These are phyloP conservation scores for Penicilliopsis zonata DNA, from an alignment of 495 filamentous ascomycete genomes.

Conservation along the genomic window DNA sequence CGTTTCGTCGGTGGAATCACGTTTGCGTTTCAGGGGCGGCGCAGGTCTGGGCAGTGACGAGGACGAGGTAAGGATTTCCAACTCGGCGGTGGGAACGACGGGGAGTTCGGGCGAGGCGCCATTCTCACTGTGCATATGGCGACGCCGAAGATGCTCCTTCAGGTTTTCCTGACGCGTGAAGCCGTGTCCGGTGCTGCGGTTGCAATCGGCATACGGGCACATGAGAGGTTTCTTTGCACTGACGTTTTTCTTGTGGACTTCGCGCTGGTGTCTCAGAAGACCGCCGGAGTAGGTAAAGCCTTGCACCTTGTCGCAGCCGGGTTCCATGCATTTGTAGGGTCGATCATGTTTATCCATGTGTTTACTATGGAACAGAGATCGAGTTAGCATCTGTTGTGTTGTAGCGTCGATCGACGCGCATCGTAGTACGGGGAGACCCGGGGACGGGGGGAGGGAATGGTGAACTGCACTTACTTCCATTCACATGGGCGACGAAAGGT, in stretches of 20 bases:
- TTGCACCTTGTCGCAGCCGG: conserved; percentile 73
- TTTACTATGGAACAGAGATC: conserved; percentile 43
- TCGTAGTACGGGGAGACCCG: neutral
- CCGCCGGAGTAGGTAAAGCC: conserved; percentile 93
- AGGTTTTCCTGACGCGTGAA: conserved; percentile 88
- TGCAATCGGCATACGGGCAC: conserved; percentile 78
- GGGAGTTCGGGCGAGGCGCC: conserved; percentile 23
- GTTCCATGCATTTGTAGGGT: conserved; percentile 70
- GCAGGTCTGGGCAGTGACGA: conserved; percentile 11
- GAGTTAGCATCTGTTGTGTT: conserved; percentile 14
- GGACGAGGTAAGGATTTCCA: conserved; percentile 17
- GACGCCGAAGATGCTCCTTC: conserved; percentile 80
- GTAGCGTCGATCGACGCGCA: no score
- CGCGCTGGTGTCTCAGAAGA: conserved; percentile 74
- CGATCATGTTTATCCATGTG: conserved; percentile 97
- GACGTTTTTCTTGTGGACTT: conserved; percentile 79
- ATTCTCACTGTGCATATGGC: conserved; percentile 50
- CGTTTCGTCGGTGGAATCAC: conserved; percentile 27
- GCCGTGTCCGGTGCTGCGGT: conserved; percentile 65
- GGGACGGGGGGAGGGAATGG: neutral
- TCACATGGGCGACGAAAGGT: conserved; percentile 76
- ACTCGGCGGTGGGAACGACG: conserved; percentile 15
- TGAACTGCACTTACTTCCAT: conserved; percentile 60
- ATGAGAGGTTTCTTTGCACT: conserved; percentile 71
- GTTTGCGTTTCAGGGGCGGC: conserved; percentile 25